A percentile compares a stretch with the other conserved stretches of the same genome.
phyloP scores from a whole-genome alignment of 1,284 basidiomycete species.

The Apiotrichum veenhuisii region DNA sequence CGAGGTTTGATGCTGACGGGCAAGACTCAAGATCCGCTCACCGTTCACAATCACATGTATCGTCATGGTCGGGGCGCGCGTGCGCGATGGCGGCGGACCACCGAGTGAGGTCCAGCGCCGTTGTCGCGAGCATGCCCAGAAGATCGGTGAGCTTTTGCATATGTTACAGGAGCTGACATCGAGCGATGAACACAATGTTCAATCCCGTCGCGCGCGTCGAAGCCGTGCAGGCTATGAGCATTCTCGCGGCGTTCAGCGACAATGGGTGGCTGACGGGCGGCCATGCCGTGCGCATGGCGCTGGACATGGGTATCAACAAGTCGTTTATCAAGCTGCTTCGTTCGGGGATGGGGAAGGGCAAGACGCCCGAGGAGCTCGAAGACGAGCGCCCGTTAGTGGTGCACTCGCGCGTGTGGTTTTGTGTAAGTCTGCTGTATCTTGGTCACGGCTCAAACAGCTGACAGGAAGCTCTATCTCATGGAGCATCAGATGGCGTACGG shows the following conservation, averaged over 20 bases:
- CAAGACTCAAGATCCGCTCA: slow-evolving; percentile 40
- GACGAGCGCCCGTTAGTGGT: slow-evolving; percentile 76
- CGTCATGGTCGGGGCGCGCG: slow-evolving; percentile 81
- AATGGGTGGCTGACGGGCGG: slow-evolving; percentile 84
- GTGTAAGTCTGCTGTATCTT: slow-evolving; percentile 39
- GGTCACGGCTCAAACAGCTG: background rate
- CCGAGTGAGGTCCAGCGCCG: slow-evolving; percentile 39
- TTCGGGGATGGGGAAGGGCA: slow-evolving; percentile 65
- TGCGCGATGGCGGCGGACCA: slow-evolving; percentile 72
- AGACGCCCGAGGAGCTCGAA: slow-evolving; percentile 54
- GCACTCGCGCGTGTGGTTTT: slow-evolving; percentile 80
- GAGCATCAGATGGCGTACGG: slow-evolving; percentile 95
- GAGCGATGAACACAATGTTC: slow-evolving; percentile 77
- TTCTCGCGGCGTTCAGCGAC: slow-evolving; percentile 85
- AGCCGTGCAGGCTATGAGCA: slow-evolving; percentile 82
- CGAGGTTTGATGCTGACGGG: background rate
- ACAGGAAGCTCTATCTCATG: slow-evolving; percentile 66
- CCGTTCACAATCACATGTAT: slow-evolving; percentile 61
- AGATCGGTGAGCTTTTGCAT: slow-evolving; percentile 53
- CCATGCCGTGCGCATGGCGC: slow-evolving; percentile 87
- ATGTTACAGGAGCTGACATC: background rate
- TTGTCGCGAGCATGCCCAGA: slow-evolving; percentile 66
- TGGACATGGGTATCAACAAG: slow-evolving; percentile 84
- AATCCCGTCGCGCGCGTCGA: slow-evolving; percentile 74
- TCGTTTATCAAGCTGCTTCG: slow-evolving; percentile 78